phyloP scores from a whole-genome alignment of 441 rosid species.

The Erysimum cheiri region DNA sequence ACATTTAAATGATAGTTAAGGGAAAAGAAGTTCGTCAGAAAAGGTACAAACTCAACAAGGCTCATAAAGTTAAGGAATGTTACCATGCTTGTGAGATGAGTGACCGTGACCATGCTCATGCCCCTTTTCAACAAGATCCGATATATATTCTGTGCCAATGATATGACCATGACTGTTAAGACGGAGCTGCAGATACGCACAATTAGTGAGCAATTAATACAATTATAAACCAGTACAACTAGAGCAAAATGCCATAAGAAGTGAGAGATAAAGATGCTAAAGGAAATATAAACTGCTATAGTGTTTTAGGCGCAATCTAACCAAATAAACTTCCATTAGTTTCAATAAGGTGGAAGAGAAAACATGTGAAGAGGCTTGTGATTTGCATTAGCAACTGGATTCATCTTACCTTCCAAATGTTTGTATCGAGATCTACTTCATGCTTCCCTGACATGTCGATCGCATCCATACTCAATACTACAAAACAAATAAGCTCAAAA shows the following conservation, averaged over 20 bases:
- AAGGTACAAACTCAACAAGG: slow-evolving; percentile 5
- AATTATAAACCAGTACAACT: slow-evolving; percentile 21
- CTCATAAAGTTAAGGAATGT: slow-evolving; percentile 28
- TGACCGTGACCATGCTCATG: slow-evolving; percentile 51
- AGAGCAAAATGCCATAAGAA: not conserved
- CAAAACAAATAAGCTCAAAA: slow-evolving; percentile 31
- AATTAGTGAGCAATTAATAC: slow-evolving; percentile 36
- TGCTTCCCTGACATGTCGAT: slow-evolving; percentile 99
- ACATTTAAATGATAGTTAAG: not conserved
- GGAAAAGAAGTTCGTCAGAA: not conserved
- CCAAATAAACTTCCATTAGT: not conserved
- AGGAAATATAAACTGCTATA: not conserved
- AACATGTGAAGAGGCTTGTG: slow-evolving; percentile 19
- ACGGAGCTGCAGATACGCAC: slow-evolving; percentile 82
- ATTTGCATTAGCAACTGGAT: slow-evolving; percentile 25
- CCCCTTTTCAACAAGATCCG: slow-evolving; percentile 94
- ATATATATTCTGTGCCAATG: slow-evolving; percentile 89
- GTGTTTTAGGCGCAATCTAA: slow-evolving; percentile 2
- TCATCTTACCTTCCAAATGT: slow-evolving; percentile 88
- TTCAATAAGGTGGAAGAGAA: not conserved
- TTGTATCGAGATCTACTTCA: slow-evolving; percentile 99
- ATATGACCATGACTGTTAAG: slow-evolving; percentile 81
- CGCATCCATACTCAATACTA: slow-evolving; percentile 96
- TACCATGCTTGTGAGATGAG: slow-evolving; percentile 77
- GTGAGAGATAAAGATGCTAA: slow-evolving; percentile 9